These are phyloP conservation scores for Solanum pimpinellifolium DNA, from an alignment of 257 asterid genomes.

Conservation along the genomic window DNA sequence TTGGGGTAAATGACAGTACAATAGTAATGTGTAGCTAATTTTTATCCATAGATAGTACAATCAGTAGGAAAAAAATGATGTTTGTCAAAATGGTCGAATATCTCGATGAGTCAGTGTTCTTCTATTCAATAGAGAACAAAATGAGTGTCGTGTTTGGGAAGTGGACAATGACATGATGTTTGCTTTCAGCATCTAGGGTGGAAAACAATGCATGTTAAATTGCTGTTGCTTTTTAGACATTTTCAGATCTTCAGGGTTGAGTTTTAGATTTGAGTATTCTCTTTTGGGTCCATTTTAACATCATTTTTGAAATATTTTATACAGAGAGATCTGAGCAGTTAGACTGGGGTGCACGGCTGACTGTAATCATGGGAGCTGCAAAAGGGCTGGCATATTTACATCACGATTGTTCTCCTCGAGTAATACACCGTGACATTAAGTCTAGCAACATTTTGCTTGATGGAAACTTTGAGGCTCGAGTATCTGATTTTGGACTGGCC, in stretches of 20 bases:
- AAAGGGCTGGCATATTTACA: conserved; percentile 90
- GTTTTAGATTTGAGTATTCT: conserved; percentile 1
- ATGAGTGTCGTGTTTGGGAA: background rate
- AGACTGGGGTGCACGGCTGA: conserved; percentile 87
- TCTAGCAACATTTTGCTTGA: conserved; percentile 91
- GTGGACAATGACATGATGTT: background rate
- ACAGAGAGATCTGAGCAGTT: conserved; percentile 71
- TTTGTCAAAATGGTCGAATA: background rate
- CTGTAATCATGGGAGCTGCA: conserved; percentile 85
- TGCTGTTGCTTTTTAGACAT: background rate
- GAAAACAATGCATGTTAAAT: background rate
- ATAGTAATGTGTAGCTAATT: background rate
- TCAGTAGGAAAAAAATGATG: background rate
- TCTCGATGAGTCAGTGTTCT: background rate
- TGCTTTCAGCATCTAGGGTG: background rate
- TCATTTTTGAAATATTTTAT: conserved; percentile 2
- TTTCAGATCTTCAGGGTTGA: background rate
- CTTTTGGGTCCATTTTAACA: background rate
- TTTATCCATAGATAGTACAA: background rate
- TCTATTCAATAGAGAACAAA: background rate
- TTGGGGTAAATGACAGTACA: background rate
- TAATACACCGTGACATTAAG: conserved; percentile 89
- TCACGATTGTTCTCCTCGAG: conserved; percentile 94
- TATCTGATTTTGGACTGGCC: conserved; percentile 93
- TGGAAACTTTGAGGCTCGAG: conserved; percentile 83